Conservation (phyloP, 805 yeast genomes). For the Sugiyamaella mastotermitis region DNA sequence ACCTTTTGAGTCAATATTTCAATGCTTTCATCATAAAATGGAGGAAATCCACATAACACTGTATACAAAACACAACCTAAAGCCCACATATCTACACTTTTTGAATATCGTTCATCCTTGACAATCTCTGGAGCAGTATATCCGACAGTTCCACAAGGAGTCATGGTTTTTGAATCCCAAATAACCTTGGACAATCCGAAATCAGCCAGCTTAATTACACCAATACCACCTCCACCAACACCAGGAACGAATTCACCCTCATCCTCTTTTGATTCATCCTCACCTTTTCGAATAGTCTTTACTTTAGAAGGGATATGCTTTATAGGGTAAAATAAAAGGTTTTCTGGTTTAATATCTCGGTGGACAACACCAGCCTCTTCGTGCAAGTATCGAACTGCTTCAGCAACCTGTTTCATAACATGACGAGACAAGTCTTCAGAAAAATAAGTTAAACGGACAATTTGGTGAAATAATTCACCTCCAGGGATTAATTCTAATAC, state of each 20-base stretch:
- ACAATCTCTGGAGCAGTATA: constrained; percentile 98
- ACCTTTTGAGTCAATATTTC: constrained; percentile 71
- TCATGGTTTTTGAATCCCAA: constrained; percentile 82
- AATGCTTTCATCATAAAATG: constrained; percentile 82
- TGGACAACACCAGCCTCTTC: constrained; percentile 68
- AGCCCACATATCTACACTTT: constrained; percentile 98
- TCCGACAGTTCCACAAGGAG: constrained; percentile 98
- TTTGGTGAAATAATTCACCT: constrained; percentile 77
- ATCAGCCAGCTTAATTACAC: constrained; percentile 85
- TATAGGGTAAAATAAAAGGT: constrained; percentile 57
- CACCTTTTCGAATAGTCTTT: constrained; percentile 32
- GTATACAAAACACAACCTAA: constrained; percentile 94
- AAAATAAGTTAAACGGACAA: constrained; percentile 70
- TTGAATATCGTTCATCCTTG: constrained; percentile 84
- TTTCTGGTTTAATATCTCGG: constrained; percentile 79
- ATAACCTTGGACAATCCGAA: constrained; percentile 91
- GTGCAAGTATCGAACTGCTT: constrained; percentile 65
- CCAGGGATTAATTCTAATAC: constrained; percentile 66
- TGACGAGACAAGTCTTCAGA: constrained; percentile 68
- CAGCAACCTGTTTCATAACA: constrained; percentile 64
- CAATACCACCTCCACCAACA: constrained; percentile 90
- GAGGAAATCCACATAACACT: constrained; percentile 93
- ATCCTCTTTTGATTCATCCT: constrained; percentile 52
- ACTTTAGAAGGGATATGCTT: constrained; percentile 36
- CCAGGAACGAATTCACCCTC: constrained; percentile 81